Base-by-base conservation (phyloP, 306 rosid species). In the Trichosanthes cucumerina region DNA sequence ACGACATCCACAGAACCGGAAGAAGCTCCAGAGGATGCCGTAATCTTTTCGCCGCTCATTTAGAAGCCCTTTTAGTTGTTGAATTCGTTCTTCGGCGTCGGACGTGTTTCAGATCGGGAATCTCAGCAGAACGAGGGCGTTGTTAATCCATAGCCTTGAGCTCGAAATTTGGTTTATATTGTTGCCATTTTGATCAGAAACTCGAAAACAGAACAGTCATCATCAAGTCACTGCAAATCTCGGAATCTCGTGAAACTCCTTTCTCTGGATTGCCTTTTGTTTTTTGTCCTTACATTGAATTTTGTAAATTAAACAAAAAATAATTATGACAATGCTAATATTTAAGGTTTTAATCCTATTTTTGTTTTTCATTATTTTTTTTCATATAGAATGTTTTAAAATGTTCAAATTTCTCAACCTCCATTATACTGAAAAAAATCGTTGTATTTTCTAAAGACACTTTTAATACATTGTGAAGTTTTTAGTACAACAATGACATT, bases 241-340 rank as follows among this genome's bases (percentile, higher is more conserved):
- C 21, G 14, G 77, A 71, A 71, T 71, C 77, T 71, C 56, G 76
- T 70, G 56, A 70, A 43, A 70, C 76, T 71, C 38, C 57, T 44
- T 71, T 71, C 57, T 44, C 34, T 41, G 53, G 21, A 70, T 70
- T 46, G 56, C 76, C 21, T 44, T 68, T 39, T 68, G 26, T n/a
- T 9, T 70, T 38, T 65, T 46, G 58, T 71, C 77, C 46, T 71
- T 26, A 71, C 54, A 46, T 28, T 23, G 4, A 46, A 71, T 13
- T 71, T 7, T 28, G 23, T 71, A 13, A 71, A 15, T 7, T 4
- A 31, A 31, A 28, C 33, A 28, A 28, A 28, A 28, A 28, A 28
- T 12, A 62, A 13, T 46, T 11, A 46, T 46, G 3, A 26, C 4
- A 59, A 26, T 59, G 31, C 69, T 0, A 62, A 62, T 31, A 2